These are phyloP conservation scores for Punica granatum DNA, from an alignment of 345 rosid species.

Conservation along the genomic window DNA sequence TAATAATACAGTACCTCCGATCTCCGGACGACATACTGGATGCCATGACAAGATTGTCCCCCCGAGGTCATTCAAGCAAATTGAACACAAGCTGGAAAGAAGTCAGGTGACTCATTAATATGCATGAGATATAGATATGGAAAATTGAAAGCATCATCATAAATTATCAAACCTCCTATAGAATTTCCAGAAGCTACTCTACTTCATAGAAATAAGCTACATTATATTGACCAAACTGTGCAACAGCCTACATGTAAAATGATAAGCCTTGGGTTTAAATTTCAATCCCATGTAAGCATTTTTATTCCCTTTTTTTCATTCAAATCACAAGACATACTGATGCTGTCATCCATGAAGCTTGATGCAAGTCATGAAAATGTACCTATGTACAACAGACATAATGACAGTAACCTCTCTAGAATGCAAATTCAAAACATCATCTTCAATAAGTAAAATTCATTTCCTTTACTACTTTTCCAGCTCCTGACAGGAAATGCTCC, in stretches of 20 bases:
- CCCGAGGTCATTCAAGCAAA: slow-evolving; percentile 43
- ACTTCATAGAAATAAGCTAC: not conserved
- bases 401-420: not conserved
- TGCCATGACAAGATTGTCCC: slow-evolving; percentile 28
- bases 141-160: not conserved
- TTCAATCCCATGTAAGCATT: not conserved
- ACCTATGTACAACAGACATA: not conserved
- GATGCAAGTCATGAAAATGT: not conserved
- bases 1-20: slow-evolving; percentile 33
- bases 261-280: not conserved
- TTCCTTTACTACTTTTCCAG: not conserved
- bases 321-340: not conserved
- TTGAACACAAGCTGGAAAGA: slow-evolving; percentile 20
- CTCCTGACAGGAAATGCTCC: not conserved
- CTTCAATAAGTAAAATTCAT: not conserved
- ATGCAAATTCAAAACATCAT: not conserved
- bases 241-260: not conserved
- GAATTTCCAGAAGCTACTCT: not conserved
- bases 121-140: not conserved
- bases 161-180: not conserved
- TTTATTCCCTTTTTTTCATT: not conserved
- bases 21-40: slow-evolving; percentile 49
- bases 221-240: not conserved
- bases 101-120: not conserved
- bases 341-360: not conserved